A percentile compares a stretch with the other conserved stretches of the same genome.
phyloP scores from a whole-genome alignment of 83 land plant species.

The Diphasiastrum complanatum region DNA sequence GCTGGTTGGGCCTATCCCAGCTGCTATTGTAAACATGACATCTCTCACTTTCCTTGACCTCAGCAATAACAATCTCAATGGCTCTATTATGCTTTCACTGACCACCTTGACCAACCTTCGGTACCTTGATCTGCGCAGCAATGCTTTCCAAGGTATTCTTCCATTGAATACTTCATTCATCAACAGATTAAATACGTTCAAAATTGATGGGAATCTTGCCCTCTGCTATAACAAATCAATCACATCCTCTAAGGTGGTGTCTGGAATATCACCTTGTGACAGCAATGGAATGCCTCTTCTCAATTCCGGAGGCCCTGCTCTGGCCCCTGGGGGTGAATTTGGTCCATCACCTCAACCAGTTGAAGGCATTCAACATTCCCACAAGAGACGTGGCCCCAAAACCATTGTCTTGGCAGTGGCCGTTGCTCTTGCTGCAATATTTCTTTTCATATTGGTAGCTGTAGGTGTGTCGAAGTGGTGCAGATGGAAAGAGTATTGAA shows the following conservation, averaged over 20 bases:
- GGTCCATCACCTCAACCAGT: no score
- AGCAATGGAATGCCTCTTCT: conserved; percentile 1
- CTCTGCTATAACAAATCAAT: conserved; percentile 20
- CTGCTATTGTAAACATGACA: conserved; percentile 1
- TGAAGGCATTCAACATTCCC: no score
- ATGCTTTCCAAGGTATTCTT: conserved; percentile 10
- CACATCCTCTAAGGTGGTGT: conserved; percentile 6
- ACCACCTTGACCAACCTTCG: conserved; percentile 6
- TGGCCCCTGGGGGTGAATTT: no score
- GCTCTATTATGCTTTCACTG: conserved; percentile 14
- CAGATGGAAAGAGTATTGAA: no score
- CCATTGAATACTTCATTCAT: conserved; percentile 17
- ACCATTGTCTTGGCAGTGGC: no score
- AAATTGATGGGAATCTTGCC: conserved; percentile 9
- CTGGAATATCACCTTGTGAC: conserved; percentile 6
- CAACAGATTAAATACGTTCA: conserved; percentile 13
- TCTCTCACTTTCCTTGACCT: conserved; percentile 19
- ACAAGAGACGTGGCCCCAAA: no score
- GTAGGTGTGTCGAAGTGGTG: no score
- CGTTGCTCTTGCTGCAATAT: no score
- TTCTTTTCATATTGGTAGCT: no score
- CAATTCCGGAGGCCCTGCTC: conserved; percentile 7
- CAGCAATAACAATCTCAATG: conserved; percentile 26
- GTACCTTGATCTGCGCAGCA: conserved; percentile 24
- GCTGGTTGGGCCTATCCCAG: conserved; percentile 15